Percentiles rank a stretch among this genome's conserved stretches.
Conservation (phyloP, 192 early-diverging fungal species). For the Backusella mclennaniae region DNA sequence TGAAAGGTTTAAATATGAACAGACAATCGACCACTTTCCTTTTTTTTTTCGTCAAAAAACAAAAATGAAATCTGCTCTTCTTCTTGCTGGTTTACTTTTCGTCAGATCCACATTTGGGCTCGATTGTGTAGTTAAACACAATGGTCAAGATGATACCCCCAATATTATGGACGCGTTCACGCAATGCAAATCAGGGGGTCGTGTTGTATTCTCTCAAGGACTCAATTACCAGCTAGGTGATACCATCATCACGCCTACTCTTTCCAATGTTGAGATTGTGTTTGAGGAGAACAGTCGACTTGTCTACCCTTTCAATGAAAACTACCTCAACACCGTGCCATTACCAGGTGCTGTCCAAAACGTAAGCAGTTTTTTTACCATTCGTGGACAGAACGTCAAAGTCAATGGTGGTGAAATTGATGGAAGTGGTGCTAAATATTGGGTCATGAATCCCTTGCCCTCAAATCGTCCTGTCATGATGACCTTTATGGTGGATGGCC, state of each 20-base stretch:
- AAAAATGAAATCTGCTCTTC: neutral
- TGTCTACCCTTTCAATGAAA: neutral
- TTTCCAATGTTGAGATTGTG: neutral
- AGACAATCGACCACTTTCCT: neutral
- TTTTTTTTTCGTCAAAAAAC: neutral
- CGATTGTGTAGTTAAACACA: neutral
- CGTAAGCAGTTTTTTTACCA: neutral
- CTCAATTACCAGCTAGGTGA: neutral
- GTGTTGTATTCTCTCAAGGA: neutral
- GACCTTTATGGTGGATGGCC: neutral
- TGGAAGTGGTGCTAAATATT: neutral
- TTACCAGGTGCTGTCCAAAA: neutral
- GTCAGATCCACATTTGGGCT: neutral
- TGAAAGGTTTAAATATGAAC: neutral
- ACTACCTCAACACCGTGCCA: neutral
- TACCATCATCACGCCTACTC: neutral
- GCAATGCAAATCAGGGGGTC: neutral
- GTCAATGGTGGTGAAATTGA: slow-evolving; percentile 1
- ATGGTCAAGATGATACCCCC: neutral
- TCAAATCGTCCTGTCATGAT: neutral
- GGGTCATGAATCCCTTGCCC: neutral
- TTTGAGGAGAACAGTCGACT: neutral
- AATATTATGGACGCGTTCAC: neutral
- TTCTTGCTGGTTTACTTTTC: neutral
- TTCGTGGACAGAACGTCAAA: neutral